phyloP scores from a whole-genome alignment of 164 flowering plant genomes.

The Protea cynaroides region DNA sequence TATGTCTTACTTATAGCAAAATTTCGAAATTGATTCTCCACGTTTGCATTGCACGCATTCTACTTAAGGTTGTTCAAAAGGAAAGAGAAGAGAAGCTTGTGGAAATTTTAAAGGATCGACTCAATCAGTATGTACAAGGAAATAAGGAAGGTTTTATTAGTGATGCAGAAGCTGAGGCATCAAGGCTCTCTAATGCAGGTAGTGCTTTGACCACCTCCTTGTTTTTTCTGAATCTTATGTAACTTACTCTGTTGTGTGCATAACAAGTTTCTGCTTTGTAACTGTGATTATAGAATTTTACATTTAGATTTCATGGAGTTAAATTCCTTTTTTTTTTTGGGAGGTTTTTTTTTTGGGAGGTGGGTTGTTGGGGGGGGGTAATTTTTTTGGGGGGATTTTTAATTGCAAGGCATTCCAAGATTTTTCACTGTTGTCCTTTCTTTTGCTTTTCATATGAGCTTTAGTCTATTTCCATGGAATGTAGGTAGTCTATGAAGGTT shows the following conservation, averaged over 20 bases:
- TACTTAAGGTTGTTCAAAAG: constrained; percentile 63
- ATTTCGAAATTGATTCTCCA: background rate
- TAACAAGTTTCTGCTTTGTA: background rate
- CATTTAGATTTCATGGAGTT: no score
- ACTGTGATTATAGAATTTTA: background rate
- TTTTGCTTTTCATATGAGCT: no score
- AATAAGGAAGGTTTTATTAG: constrained; percentile 59
- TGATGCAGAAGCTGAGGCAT: constrained; percentile 77
- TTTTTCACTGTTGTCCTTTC: no score
- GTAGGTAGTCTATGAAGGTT: no score
- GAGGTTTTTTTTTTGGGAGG: no score
- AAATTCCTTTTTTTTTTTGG: no score
- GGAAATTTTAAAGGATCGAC: constrained; percentile 52
- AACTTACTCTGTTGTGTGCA: background rate
- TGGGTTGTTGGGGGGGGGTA: no score
- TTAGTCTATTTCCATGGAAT: no score
- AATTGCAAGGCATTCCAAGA: background rate
- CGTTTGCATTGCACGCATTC: no score
- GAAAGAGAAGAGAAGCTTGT: constrained; percentile 97
- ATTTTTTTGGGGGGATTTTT: no score
- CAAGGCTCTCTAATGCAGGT: constrained; percentile 92
- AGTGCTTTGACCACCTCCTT: constrained; percentile 3
- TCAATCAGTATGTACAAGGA: constrained; percentile 76
- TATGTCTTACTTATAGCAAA: background rate
- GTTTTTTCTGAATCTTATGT: constrained; percentile 4